Base-by-base conservation (phyloP, 2,329 filamentous ascomycete genomes). In the Cladophialophora carrionii region DNA sequence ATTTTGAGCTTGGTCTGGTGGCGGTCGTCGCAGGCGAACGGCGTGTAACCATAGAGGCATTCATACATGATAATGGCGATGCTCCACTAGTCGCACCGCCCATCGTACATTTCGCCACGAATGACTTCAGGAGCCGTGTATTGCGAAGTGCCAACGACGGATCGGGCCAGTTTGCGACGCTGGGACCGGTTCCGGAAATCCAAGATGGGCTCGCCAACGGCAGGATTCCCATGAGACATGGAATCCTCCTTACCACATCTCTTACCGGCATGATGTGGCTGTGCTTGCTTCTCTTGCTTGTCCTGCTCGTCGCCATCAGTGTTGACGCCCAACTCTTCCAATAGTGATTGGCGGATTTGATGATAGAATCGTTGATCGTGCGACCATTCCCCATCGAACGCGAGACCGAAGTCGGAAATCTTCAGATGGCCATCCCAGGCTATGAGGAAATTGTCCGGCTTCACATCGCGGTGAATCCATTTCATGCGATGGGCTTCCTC, bases 41-140 rank as follows among this genome's bases (percentile, higher is more conserved):
- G 94, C 0, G 94, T 97, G 67, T 89, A 90, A 0, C 94, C 94
- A 75, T 95, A 98, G 1, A 98, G 81, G 73, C 94, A 97, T 83
- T 98, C 94, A 73, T 91, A 98, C 63, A 98, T 78, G 74, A 98
- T 97, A 74, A 98, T 88, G 60, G 92, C 94, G 71, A 98, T 86
- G 78, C 93, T 97, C 94, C 91, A 98, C 92, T 86, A 98, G 78
- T 98, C 94, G 78, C 94, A 98, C 73, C 94, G 85, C 32, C 91
- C 94, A 78, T 98, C 95, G 76, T 98, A 98, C 43, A 84, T 80
- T 56, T 92, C 85, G 31, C 93, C 91, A 70, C 85, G 82, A 64
- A 97, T 88, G 20, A 98, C 91, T 79, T 98, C 95, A 1, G 94
- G 94, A 0, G 95, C 94, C 95, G 97, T 98, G 80, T 98, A 98